phyloP scores from a whole-genome alignment of 352 stramenopile genomes.

The Aphanomyces cochlioides region DNA sequence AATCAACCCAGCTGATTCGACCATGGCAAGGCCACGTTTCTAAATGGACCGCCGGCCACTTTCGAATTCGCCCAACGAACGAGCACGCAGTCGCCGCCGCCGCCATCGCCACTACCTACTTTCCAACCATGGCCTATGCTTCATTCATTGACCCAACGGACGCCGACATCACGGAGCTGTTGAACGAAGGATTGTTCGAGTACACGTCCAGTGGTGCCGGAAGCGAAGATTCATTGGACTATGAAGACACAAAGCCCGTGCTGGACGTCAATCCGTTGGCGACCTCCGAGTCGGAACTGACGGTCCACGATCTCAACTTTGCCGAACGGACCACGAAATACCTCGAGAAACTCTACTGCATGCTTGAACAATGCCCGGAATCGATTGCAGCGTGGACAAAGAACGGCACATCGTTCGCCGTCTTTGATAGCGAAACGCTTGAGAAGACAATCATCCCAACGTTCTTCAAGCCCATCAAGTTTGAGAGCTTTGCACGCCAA shows the following conservation, averaged over 20 bases:
- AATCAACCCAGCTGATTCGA: background rate
- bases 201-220: slow-evolving; percentile 18
- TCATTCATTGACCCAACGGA: slow-evolving; percentile 1
- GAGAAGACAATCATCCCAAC: slow-evolving; percentile 86
- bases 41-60: background rate
- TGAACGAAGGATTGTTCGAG: slow-evolving; percentile 20
- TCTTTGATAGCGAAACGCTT: slow-evolving; percentile 78
- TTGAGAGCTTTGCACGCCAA: slow-evolving; percentile 92
- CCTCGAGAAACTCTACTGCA: slow-evolving; percentile 28
- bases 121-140: background rate
- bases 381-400: slow-evolving; percentile 50
- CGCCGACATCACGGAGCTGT: slow-evolving; percentile 9
- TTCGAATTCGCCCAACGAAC: background rate
- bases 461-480: slow-evolving; percentile 96
- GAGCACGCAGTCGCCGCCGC: background rate
- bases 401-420: slow-evolving; percentile 75
- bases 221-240: slow-evolving; percentile 19
- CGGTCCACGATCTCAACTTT: slow-evolving; percentile 11
- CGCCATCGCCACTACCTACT: background rate
- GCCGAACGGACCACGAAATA: slow-evolving; percentile 29
- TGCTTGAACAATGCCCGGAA: slow-evolving; percentile 27
- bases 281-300: background rate
- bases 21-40: too few species aligned
- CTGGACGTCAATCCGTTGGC: background rate
- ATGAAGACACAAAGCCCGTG: background rate